A percentile compares a stretch with the other conserved stretches of the same genome.
Conservation (phyloP, 257 asterid genomes). For the Plantago major region DNA sequence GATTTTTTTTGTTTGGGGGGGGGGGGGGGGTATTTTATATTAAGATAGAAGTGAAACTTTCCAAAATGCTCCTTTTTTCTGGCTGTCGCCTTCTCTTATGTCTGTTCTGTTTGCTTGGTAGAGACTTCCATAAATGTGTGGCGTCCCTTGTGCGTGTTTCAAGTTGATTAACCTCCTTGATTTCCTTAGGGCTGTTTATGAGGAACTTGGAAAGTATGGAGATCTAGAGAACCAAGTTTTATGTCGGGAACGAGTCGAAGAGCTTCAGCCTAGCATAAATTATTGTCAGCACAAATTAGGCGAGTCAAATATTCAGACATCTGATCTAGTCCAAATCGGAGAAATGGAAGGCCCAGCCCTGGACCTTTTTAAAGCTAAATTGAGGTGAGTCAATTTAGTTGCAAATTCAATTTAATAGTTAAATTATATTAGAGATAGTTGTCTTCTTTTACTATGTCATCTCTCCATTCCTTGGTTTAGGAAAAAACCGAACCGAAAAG, state of each 20-base stretch:
- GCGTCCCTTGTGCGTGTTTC: neutral
- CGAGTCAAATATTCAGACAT: slow-evolving; percentile 76
- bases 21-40: neutral
- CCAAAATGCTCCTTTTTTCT: slow-evolving; percentile 6
- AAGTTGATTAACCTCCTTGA: slow-evolving; percentile 20
- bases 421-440: slow-evolving; percentile 10
- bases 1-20: too few species aligned
- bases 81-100: neutral
- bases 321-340: slow-evolving; percentile 76
- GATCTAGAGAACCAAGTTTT: slow-evolving; percentile 84
- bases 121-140: too few species aligned
- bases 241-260: slow-evolving; percentile 95
- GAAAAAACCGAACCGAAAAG: too few species aligned
- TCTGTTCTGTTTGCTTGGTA: slow-evolving; percentile 11
- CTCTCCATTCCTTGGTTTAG: neutral
- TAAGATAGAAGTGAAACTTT: slow-evolving; percentile 15
- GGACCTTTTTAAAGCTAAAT: slow-evolving; percentile 86
- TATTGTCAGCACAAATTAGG: slow-evolving; percentile 92
- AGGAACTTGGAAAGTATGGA: slow-evolving; percentile 97
- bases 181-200: slow-evolving; percentile 84
- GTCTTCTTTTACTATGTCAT: slow-evolving; percentile 11
- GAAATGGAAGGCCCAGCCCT: slow-evolving; percentile 98
- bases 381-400: slow-evolving; percentile 50
- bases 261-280: slow-evolving; percentile 84
- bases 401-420: neutral